Evolutionary conservation across 1,284 basidiomycete species (phyloP).

Genomic region (Melampsora larici-populina): DNA sequence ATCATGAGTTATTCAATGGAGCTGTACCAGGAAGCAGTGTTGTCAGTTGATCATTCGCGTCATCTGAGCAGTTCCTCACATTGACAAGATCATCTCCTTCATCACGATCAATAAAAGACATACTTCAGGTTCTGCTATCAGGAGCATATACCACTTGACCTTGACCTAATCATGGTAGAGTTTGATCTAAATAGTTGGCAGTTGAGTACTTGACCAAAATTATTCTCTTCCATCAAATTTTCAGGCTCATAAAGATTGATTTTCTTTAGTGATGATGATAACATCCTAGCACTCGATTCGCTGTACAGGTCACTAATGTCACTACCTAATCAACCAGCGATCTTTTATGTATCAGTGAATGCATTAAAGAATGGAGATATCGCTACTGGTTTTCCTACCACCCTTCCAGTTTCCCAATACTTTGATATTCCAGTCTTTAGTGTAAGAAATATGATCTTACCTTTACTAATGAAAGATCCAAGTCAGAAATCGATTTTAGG

Average conservation of each 20-base stretch:
- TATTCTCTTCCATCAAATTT: not conserved
- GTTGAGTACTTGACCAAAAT: not conserved
- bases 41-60: not conserved
- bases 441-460: not conserved
- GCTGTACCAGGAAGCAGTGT: slow-evolving; percentile 7
- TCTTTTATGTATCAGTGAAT: not conserved
- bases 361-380: not conserved
- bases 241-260: not conserved
- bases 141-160: not conserved
- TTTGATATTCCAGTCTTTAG: slow-evolving; percentile 1
- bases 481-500: not conserved
- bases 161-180: slow-evolving; percentile 3
- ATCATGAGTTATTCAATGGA: not conserved
- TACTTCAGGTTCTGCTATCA: slow-evolving; percentile 6
- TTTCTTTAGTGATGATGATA: not conserved
- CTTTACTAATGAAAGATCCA: not conserved
- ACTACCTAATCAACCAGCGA: not conserved
- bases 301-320: not conserved
- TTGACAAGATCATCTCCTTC: not conserved
- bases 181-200: slow-evolving; percentile 6
- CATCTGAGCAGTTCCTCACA: not conserved
- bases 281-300: not conserved
- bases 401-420: not conserved
- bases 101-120: not conserved
- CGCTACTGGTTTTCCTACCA: not conserved